Evolutionary conservation across 1,139 yeast species (phyloP).

Genomic region (Pichiaceae sp.): DNA sequence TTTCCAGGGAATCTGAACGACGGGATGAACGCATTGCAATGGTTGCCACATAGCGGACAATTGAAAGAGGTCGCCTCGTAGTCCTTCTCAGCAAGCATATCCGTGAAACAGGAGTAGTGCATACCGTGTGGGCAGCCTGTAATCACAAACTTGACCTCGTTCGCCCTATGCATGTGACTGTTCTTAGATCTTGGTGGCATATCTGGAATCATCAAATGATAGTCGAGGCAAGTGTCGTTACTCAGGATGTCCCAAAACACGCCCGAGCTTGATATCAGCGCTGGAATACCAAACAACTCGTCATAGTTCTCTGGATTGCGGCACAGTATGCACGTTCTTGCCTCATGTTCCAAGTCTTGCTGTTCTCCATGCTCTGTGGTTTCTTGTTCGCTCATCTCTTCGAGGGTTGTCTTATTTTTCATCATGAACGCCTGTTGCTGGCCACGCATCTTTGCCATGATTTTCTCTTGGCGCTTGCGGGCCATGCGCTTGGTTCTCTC

Average conservation of each 20-base stretch:
- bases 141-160: conserved; percentile 26
- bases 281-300: conserved; percentile 49
- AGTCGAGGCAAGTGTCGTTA: conserved; percentile 1
- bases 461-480: conserved; percentile 59
- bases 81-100: conserved; percentile 23
- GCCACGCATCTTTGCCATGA: conserved; percentile 68
- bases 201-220: neutral
- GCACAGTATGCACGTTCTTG: conserved; percentile 55
- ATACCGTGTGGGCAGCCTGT: conserved; percentile 66
- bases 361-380: conserved; percentile 5
- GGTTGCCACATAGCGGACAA: conserved; percentile 62
- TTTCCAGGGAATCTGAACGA: conserved; percentile 24
- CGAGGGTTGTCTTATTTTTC: conserved; percentile 26
- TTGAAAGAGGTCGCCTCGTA: conserved; percentile 26
- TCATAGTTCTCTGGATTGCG: conserved; percentile 45
- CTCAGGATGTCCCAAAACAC: conserved; percentile 40
- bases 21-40: conserved; percentile 38
- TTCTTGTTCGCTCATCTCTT: conserved; percentile 3
- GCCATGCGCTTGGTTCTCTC: conserved; percentile 64
- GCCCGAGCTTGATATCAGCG: conserved; percentile 29
- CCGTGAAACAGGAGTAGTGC: conserved; percentile 46
- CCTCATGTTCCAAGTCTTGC: conserved; percentile 3
- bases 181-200: too few relatives aligned
- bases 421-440: conserved; percentile 70
- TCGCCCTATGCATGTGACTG: too few relatives aligned